Conservation (phyloP, 2,329 filamentous ascomycete genomes). For the Basipetospora chlamydospora region DNA sequence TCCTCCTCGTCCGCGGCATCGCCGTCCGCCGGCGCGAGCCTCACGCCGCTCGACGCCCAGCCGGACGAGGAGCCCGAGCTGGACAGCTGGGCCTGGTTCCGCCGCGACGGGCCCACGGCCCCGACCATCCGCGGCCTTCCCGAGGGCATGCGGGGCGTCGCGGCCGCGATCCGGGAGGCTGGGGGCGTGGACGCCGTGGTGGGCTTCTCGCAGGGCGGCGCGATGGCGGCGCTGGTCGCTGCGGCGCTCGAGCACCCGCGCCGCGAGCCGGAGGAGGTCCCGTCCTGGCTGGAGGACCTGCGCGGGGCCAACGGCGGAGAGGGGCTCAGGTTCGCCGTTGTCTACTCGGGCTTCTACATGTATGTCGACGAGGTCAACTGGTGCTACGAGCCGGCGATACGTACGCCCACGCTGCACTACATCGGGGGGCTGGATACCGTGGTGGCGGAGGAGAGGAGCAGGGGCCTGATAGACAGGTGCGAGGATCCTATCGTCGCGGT, state of each 20-base stretch:
- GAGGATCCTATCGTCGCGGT: constrained; percentile 39
- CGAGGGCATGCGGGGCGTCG: constrained; percentile 50
- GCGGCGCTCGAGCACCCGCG: constrained; percentile 46
- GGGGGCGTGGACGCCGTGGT: constrained; percentile 64
- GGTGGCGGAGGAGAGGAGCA: constrained; percentile 63
- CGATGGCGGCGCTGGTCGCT: constrained; percentile 57
- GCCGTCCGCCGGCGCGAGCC: constrained; percentile 20
- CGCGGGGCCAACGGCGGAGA: constrained; percentile 31
- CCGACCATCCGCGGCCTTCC: constrained; percentile 34
- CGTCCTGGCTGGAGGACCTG: constrained; percentile 28
- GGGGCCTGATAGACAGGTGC: constrained; percentile 51
- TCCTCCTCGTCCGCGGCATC: no score
- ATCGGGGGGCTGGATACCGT: constrained; percentile 76
- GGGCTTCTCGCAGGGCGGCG: constrained; percentile 72
- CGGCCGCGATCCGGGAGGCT: constrained; percentile 42
- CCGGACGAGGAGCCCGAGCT: constrained; percentile 31
- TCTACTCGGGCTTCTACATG: constrained; percentile 66
- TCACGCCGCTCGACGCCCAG: constrained; percentile 21
- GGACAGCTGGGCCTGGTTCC: constrained; percentile 73
- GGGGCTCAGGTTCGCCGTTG: constrained; percentile 54
- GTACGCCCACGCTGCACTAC: constrained; percentile 68
- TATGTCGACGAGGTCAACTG: constrained; percentile 45
- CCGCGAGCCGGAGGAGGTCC: constrained; percentile 9
- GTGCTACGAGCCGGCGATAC: constrained; percentile 56
- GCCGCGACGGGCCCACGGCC: constrained; percentile 49